phyloP scores from a whole-genome alignment of 768 basidiomycete genomes.

The Mycena pura region DNA sequence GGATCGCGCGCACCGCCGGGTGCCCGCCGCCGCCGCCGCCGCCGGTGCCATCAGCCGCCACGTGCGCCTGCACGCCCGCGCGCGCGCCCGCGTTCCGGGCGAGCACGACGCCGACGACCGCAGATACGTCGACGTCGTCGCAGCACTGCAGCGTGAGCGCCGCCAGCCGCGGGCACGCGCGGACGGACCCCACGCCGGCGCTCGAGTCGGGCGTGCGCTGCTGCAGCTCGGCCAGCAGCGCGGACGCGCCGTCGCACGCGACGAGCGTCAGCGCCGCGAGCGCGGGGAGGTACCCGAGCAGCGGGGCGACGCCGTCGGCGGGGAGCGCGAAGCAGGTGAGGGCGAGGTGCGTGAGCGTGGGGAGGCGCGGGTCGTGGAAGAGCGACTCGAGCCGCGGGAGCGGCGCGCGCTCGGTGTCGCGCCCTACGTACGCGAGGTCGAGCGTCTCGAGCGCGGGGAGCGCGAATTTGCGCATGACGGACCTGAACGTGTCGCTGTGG shows the following conservation, averaged over 20 bases:
- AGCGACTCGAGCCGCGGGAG: slow-evolving; percentile 58
- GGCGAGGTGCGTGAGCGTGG: slow-evolving; percentile 55
- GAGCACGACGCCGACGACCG: slow-evolving; percentile 44
- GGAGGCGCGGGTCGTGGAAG: slow-evolving; percentile 63
- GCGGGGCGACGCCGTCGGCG: too few species aligned
- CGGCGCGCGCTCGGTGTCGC: slow-evolving; percentile 31
- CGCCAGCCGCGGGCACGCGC: slow-evolving; percentile 57
- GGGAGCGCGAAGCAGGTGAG: slow-evolving; percentile 54
- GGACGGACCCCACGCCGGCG: slow-evolving; percentile 50
- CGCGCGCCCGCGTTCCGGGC: slow-evolving; percentile 36
- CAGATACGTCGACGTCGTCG: slow-evolving; percentile 46
- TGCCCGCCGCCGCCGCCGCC: slow-evolving; percentile 25
- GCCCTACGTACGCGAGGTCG: slow-evolving; percentile 47
- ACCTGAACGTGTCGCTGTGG: slow-evolving; percentile 45
- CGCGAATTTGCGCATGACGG: slow-evolving; percentile 49
- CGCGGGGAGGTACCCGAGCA: slow-evolving; percentile 60
- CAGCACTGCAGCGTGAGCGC: slow-evolving; percentile 61
- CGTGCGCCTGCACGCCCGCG: slow-evolving; percentile 28
- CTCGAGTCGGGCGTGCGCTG: slow-evolving; percentile 30
- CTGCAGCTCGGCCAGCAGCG: slow-evolving; percentile 48
- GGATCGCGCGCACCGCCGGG: slow-evolving; percentile 38
- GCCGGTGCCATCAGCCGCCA: slow-evolving; percentile 33
- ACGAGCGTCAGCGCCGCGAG: slow-evolving; percentile 56
- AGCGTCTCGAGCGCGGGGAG: slow-evolving; percentile 53
- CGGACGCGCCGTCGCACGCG: slow-evolving; percentile 49